These are phyloP conservation scores for Solanum paucissectum DNA, from an alignment of 257 asterid species.

Conservation along the genomic window DNA sequence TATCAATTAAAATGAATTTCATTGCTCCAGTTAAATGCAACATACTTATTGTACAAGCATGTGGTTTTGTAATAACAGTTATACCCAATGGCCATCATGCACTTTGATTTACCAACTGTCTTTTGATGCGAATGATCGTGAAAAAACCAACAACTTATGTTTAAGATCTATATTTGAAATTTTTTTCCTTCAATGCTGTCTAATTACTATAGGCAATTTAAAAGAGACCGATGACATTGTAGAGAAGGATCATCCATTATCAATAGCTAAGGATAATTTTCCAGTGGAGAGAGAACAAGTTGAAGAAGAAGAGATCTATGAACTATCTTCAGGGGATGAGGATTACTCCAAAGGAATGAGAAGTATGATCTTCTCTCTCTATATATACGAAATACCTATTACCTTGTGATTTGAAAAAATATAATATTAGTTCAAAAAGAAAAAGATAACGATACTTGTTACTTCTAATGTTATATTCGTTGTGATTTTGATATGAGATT, in stretches of 20 bases:
- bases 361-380: slow-evolving; percentile 34
- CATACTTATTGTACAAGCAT: background rate
- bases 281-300: slow-evolving; percentile 24
- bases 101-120: background rate
- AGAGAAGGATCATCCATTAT: slow-evolving; percentile 16
- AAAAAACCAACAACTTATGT: background rate
- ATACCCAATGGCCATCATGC: background rate
- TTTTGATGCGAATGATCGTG: background rate
- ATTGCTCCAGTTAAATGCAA: background rate
- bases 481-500: background rate
- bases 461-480: background rate
- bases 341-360: slow-evolving; percentile 71
- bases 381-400: background rate
- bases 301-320: slow-evolving; percentile 43
- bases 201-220: slow-evolving; percentile 33
- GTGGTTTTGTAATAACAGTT: background rate
- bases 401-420: background rate
- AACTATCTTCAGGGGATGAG: slow-evolving; percentile 87
- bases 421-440: background rate
- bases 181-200: background rate
- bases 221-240: slow-evolving; percentile 19
- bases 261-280: slow-evolving; percentile 15
- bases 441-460: background rate
- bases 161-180: background rate
- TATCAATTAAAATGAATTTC: background rate